Conservation (phyloP, 192 early-diverging fungal species). For the Coemansia erecta region DNA sequence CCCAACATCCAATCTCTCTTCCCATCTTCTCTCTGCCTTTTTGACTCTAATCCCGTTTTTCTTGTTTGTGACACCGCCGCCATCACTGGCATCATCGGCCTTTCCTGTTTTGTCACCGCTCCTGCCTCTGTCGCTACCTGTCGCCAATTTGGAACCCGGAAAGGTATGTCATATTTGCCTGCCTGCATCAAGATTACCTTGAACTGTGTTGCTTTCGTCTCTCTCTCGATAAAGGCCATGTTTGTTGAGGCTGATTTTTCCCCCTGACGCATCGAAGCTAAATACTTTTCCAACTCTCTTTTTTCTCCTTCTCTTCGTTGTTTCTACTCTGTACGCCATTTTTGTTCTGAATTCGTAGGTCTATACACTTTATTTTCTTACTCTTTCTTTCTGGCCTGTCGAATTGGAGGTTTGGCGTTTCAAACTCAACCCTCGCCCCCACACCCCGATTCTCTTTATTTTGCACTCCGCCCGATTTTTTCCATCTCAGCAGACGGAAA, state of each 20-base stretch:
- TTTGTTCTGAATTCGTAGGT: too few relatives aligned
- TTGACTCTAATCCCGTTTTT: background rate
- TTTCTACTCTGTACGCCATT: background rate
- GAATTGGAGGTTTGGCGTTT: background rate
- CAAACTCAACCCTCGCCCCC: conserved; percentile 5
- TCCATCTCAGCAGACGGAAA: background rate
- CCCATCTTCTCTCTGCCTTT: background rate
- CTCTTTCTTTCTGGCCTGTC: background rate
- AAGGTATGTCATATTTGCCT: too few relatives aligned
- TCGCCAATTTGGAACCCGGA: too few relatives aligned
- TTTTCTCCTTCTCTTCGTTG: background rate
- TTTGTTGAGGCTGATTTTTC: background rate
- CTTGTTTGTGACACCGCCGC: background rate
- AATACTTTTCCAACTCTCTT: conserved; percentile 7
- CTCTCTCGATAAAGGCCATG: background rate
- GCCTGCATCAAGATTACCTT: too few relatives aligned
- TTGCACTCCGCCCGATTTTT: conserved; percentile 10
- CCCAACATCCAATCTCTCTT: background rate
- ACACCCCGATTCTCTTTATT: conserved; percentile 1
- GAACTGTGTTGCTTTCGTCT: too few relatives aligned
- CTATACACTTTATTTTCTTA: background rate
- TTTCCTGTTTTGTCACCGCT: too few relatives aligned
- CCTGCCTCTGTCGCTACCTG: too few relatives aligned
- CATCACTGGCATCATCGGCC: too few relatives aligned
- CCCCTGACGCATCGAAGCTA: background rate